Evolutionary conservation across 2,329 filamentous ascomycete species (phyloP).

Genomic region (Endocalyx cinctus): DNA sequence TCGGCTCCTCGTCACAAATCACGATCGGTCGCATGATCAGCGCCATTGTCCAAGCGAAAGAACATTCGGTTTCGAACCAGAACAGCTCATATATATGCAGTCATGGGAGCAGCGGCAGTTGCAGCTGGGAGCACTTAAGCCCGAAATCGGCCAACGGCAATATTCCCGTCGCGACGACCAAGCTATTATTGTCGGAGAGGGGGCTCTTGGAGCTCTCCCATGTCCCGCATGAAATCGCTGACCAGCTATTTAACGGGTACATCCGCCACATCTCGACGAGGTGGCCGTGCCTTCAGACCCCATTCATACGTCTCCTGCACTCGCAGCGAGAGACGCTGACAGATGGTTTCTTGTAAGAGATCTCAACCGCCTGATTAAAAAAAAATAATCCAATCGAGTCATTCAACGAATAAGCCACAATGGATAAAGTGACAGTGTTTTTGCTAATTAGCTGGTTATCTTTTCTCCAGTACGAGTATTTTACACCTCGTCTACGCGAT

Average conservation of each 20-base stretch:
- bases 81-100: no score
- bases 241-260: conserved; percentile 20
- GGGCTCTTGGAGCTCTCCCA: conserved; percentile 11
- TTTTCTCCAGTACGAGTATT: conserved; percentile 8
- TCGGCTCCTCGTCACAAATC: conserved; percentile 18
- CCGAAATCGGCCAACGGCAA: conserved; percentile 7
- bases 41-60: conserved; percentile 15
- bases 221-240: conserved; percentile 15
- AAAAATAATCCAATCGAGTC: no score
- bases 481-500: conserved; percentile 28
- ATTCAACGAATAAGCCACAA: no score
- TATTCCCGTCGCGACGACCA: conserved; percentile 2
- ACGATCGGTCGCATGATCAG: conserved; percentile 18
- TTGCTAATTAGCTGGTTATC: not conserved
- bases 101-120: no score
- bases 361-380: no score
- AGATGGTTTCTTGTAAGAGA: conserved; percentile 14
- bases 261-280: conserved; percentile 20
- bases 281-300: conserved; percentile 19
- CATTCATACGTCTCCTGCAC: conserved; percentile 18
- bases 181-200: not conserved
- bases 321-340: conserved; percentile 10
- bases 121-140: conserved; percentile 8
- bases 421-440: no score
- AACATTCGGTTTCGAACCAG: conserved; percentile 4